Evolutionary conservation across 768 basidiomycete genomes (phyloP), one percentile per base, ranked within the genome.

Genomic region (Kwoniella sp.): DNA sequence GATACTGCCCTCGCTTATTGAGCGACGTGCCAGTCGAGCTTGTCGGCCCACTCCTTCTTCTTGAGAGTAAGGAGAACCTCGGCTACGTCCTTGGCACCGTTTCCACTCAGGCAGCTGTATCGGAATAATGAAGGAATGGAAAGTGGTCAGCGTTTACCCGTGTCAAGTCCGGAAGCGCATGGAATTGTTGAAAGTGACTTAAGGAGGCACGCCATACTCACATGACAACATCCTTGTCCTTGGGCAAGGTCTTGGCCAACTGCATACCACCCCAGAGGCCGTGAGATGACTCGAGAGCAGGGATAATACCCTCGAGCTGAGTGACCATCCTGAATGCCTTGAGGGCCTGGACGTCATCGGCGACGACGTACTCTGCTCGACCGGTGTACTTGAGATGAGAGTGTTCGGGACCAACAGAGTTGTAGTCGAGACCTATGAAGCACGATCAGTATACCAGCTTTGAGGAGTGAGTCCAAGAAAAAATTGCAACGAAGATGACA

Each of bases 71-170:
- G 83, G 44, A 97, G 83, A 61, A 99, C 93, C 76, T 98, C 90
- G 69, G 95, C 90, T 2, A 99, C 96, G 76, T 99, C 95, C 81
- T 98, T 98, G 81, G 98, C 93, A 19, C 96, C 96, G 67, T 95
- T 87, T 54, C 95, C 95, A 58, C 91, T 94, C 55, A 97, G 83
- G 74, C 92, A 96, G 54, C 74, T 76, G 33, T 4, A 22, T 17
- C 1, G 15, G 33, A 33, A 6, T 13, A 33, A 33, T 6, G 7
- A 33, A 5, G 33, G 13, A 33, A 33, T 13, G 5, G 33, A 6
- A 5, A 33, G 33, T 33, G 7, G 33, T 13, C 33, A 33, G 21
- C n/a, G n/a, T n/a, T 8, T 37, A 44, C 19, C 24, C 19, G 91
- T 94, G 37, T 24, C n/a, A 19, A n/a, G n/a, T n/a, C n/a, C n/a